Evolutionary conservation across 192 early-diverging fungal genomes (phyloP).

Genomic region (Linnemannia exigua): DNA sequence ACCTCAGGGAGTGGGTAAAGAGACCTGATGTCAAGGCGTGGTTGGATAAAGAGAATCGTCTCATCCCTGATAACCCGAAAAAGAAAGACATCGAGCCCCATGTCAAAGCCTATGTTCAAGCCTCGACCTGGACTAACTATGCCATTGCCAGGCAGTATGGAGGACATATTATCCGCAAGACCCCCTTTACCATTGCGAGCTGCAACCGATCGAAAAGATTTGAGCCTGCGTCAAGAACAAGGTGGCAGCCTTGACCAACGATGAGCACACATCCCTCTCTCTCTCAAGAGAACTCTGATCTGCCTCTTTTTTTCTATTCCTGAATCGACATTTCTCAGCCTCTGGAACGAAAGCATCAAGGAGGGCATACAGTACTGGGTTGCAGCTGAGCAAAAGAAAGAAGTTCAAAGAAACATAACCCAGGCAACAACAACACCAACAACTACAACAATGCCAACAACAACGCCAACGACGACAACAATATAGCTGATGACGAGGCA

Average conservation of each 20-base stretch:
- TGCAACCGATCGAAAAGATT: conserved; percentile 21
- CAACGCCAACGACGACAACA: not conserved
- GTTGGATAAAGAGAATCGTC: not conserved
- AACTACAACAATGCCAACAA: too few relatives aligned
- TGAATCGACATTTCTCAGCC: not conserved
- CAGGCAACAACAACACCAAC: too few relatives aligned
- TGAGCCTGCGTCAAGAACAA: conserved; percentile 18
- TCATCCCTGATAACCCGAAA: not conserved
- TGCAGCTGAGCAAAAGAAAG: too few relatives aligned
- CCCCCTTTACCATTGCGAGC: conserved; percentile 1
- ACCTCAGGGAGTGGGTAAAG: not conserved
- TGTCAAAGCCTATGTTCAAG: not conserved
- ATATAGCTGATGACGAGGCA: not conserved
- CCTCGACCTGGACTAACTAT: not conserved
- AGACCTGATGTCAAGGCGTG: not conserved
- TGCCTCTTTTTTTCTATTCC: not conserved
- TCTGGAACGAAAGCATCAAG: not conserved
- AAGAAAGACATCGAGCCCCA: not conserved
- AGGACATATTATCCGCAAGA: not conserved
- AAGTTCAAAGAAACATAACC: too few relatives aligned
- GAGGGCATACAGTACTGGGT: not conserved
- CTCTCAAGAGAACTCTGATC: not conserved
- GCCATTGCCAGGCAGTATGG: not conserved
- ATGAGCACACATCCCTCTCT: not conserved
- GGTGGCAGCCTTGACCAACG: not conserved